Evolutionary conservation across 2,329 filamentous ascomycete genomes (phyloP), one percentile per base, ranked within the genome.

Genomic region (Dactylellina sp.): DNA sequence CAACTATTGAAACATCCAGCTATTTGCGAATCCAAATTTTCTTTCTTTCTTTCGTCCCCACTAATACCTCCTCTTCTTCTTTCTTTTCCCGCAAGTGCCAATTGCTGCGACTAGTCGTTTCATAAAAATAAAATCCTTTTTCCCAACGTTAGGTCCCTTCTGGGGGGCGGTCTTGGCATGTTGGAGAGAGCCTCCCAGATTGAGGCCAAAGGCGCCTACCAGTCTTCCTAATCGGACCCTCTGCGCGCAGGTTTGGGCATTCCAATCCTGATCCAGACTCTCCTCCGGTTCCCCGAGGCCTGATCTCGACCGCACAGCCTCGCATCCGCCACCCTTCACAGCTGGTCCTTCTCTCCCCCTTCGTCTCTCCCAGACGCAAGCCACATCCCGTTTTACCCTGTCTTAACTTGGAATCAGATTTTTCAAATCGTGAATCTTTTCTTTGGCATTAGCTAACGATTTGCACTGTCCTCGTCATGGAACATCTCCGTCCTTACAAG

Each of bases 201-300:
- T n/a, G n/a, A n/a, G n/a, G n/a, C n/a, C n/a, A 59, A 68, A 44
- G 49, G 53, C 63, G 63, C 63, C 63, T 68, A 47, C 55, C 46
- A 68, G 63, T 66, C 22, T 60, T 60, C 63, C 63, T 68, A 32
- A 55, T 53, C 63, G 53, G 63, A 53, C 57, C 14, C 9, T 37
- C 32, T 37, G 53, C 53, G 53, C 46, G 32, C 44, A 50, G 14
- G 44, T 50, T 52, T 59, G 46, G 42, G 47, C 52, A 42, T 52
- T 49, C 39, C 53, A 44, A 50, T 53, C 55, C 59, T 28, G 35
- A n/a, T 68, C 39, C 46, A 60, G 53, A 39, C 37, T 16, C 63
- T 46, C 46, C 63, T 68, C 63, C 63, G 63, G 59, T 28, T 28
- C 40, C 35, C 63, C 50, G 40, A 61, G 47, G 63, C 53, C 55